Conservation (phyloP, 129 eudicot species). For the Saussurea involucrata region DNA sequence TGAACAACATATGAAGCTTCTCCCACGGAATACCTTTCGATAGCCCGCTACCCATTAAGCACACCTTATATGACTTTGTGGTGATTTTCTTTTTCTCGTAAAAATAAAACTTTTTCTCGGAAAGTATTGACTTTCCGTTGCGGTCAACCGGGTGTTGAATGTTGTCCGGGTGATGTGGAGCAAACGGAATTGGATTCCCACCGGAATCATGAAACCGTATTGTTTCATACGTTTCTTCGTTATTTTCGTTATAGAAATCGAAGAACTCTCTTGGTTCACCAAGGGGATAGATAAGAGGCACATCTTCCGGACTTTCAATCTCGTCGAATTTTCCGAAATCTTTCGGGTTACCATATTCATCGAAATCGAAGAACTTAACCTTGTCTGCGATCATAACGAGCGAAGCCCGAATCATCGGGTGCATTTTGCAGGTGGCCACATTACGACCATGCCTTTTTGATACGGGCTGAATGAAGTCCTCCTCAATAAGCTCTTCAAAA, state of each 20-base stretch:
- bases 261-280: slow-evolving; percentile 33
- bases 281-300: slow-evolving; percentile 17
- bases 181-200: slow-evolving; percentile 9
- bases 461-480: slow-evolving; percentile 33
- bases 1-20: slow-evolving; percentile 40
- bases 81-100: slow-evolving; percentile 8
- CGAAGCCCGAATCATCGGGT: slow-evolving; percentile 36
- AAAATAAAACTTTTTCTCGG: background rate
- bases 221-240: background rate
- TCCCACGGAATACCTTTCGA: slow-evolving; percentile 19
- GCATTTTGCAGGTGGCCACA: slow-evolving; percentile 48
- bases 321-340: slow-evolving; percentile 34
- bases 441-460: slow-evolving; percentile 2
- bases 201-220: background rate
- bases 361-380: slow-evolving; percentile 43
- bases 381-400: slow-evolving; percentile 31
- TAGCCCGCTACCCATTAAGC: slow-evolving; percentile 39
- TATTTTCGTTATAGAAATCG: background rate
- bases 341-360: slow-evolving; percentile 29
- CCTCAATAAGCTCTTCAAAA: slow-evolving; percentile 27
- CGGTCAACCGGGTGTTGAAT: background rate
- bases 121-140: background rate
- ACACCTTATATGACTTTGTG: slow-evolving; percentile 25
- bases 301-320: slow-evolving; percentile 23
- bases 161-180: background rate